Percentiles rank a stretch among this genome's conserved stretches.
Conservation (phyloP, 2,329 filamentous ascomycete species). For the Monosporascus sp. region DNA sequence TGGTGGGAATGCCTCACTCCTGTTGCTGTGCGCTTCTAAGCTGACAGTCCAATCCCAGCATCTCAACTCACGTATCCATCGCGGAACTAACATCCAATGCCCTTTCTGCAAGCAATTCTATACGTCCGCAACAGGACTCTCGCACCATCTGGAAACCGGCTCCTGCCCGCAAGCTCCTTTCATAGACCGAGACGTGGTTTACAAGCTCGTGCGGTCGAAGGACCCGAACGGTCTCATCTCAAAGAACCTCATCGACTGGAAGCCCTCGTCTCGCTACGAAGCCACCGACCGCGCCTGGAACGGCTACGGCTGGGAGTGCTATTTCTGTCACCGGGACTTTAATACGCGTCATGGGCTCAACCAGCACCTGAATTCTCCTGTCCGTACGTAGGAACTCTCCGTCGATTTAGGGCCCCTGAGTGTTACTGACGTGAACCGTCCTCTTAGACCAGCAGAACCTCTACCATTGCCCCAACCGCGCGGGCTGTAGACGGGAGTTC, state of each 20-base stretch:
- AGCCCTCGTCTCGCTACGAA: conserved; percentile 26
- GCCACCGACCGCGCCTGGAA: conserved; percentile 41
- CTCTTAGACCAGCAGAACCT: conserved; percentile 1
- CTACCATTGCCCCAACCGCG: conserved; percentile 4
- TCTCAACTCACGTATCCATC: conserved; percentile 46
- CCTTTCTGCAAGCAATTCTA: conserved; percentile 47
- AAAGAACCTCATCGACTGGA: conserved; percentile 44
- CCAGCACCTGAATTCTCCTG: conserved; percentile 48
- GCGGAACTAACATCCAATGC: conserved; percentile 38
- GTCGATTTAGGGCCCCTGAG: not conserved
- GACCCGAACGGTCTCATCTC: conserved; percentile 46
- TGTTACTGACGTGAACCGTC: no score
- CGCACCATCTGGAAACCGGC: conserved; percentile 52
- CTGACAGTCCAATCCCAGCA: conserved; percentile 36
- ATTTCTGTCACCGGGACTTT: conserved; percentile 46
- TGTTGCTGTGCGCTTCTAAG: not conserved
- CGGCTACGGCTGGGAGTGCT: conserved; percentile 42
- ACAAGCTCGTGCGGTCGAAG: conserved; percentile 34
- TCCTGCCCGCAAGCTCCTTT: conserved; percentile 39
- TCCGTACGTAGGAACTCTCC: conserved; percentile 32
- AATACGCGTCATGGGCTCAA: conserved; percentile 31
- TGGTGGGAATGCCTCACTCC: conserved; percentile 18
- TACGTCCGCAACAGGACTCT: conserved; percentile 46
- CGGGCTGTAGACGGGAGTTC: not conserved
- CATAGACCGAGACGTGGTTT: conserved; percentile 44